Conservation (phyloP, 2,329 filamentous ascomycete genomes). For the Apiospora sp. region DNA sequence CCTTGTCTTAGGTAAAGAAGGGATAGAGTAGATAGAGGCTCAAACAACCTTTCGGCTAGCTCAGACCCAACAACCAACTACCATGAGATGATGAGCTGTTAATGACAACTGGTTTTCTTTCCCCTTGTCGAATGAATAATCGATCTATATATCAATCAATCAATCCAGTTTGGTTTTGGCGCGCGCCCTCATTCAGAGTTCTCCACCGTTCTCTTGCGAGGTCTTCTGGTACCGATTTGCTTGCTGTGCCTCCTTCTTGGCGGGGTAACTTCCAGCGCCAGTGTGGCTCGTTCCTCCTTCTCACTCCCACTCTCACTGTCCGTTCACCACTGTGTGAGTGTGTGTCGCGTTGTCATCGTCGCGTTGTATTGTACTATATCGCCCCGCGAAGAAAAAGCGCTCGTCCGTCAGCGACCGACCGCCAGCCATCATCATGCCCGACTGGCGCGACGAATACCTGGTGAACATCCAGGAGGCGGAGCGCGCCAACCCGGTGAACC, state of each 20-base stretch:
- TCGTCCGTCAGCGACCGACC: background rate
- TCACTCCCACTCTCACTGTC: background rate
- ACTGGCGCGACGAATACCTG: constrained; percentile 85
- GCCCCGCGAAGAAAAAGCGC: background rate
- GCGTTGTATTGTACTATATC: background rate
- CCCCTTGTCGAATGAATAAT: background rate
- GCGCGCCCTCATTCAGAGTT: background rate
- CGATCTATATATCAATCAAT: background rate
- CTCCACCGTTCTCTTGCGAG: background rate
- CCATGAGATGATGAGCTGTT: constrained; percentile 1
- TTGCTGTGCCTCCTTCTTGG: background rate
- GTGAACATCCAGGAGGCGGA: constrained; percentile 76
- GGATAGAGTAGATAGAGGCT: constrained; percentile 1
- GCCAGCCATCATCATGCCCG: constrained; percentile 48
- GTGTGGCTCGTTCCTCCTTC: background rate
- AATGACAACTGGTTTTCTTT: background rate
- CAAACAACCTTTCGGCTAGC: constrained; percentile 13
- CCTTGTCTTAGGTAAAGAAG: background rate
- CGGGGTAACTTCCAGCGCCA: background rate
- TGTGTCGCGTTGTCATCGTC: background rate
- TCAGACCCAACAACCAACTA: background rate
- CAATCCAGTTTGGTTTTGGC: background rate
- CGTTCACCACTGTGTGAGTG: background rate
- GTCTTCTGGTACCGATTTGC: background rate
- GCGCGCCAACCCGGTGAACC: constrained; percentile 67